A percentile compares a stretch with the other conserved stretches of the same genome.
phyloP scores from a whole-genome alignment of 345 rosid species.

The Gossypium anomalum region DNA sequence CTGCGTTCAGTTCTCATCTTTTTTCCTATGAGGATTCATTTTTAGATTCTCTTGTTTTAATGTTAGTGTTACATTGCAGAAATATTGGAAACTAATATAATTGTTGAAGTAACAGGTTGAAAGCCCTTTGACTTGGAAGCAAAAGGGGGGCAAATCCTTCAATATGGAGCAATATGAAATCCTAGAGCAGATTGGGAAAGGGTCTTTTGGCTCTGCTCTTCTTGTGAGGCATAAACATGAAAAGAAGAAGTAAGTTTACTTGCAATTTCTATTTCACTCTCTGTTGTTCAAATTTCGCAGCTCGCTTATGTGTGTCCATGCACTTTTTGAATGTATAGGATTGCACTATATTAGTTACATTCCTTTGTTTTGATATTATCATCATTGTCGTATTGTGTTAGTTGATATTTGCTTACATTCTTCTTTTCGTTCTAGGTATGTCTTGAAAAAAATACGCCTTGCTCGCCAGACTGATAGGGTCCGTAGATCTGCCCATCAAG shows the following conservation, averaged over 20 bases:
- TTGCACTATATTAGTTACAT: background rate
- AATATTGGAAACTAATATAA: background rate
- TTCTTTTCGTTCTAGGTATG: slow-evolving; percentile 48
- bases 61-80: background rate
- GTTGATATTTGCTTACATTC: background rate
- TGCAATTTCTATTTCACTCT: background rate
- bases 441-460: slow-evolving; percentile 88
- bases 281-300: background rate
- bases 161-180: slow-evolving; percentile 89
- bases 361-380: background rate
- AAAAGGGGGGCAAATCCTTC: background rate
- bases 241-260: slow-evolving; percentile 61
- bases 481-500: slow-evolving; percentile 92
- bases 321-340: background rate
- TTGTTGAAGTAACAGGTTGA: slow-evolving; percentile 1
- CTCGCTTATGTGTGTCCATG: background rate
- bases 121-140: background rate
- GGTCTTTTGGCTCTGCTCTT: slow-evolving; percentile 96
- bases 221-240: slow-evolving; percentile 96
- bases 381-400: background rate
- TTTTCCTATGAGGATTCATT: background rate
- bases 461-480: slow-evolving; percentile 95
- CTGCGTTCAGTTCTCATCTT: background rate
- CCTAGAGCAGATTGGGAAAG: slow-evolving; percentile 90
- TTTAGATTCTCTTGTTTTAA: background rate